A percentile compares a stretch with the other conserved stretches of the same genome.
Evolutionary conservation across 805 yeast genomes (phyloP).

Genomic region (Sugiyamaella mastotermitis): DNA sequence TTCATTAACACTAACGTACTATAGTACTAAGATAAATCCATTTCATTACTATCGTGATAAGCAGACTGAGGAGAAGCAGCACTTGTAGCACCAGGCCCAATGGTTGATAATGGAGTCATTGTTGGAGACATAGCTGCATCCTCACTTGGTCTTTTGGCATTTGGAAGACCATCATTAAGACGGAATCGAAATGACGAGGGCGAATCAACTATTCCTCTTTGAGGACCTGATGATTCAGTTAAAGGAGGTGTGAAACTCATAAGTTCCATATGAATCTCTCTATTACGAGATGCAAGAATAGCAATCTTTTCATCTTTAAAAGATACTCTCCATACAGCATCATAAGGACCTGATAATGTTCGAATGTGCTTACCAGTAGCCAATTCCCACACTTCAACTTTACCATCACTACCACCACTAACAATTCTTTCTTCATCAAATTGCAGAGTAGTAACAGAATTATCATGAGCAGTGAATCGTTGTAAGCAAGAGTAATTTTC

Average conservation of each 20-base stretch:
- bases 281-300: slow-evolving; percentile 30
- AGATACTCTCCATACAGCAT: slow-evolving; percentile 38
- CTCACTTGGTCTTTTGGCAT: not conserved
- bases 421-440: slow-evolving; percentile 35
- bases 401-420: slow-evolving; percentile 39
- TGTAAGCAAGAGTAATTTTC: slow-evolving; percentile 73
- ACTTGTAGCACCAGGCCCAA: too few relatives aligned
- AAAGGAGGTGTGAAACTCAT: slow-evolving; percentile 31
- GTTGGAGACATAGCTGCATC: not conserved
- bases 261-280: slow-evolving; percentile 32
- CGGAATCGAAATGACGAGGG: not conserved
- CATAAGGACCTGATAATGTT: slow-evolving; percentile 30
- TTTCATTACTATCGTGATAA: too few relatives aligned
- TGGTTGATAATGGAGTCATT: too few relatives aligned
- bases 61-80: too few relatives aligned
- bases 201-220: not conserved
- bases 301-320: slow-evolving; percentile 35
- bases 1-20: too few relatives aligned
- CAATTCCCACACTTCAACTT: slow-evolving; percentile 36
- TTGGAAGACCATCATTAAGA: not conserved
- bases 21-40: too few relatives aligned
- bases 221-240: too few relatives aligned
- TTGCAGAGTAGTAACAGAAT: slow-evolving; percentile 37
- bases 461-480: slow-evolving; percentile 40
- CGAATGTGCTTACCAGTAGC: slow-evolving; percentile 34